phyloP scores from a whole-genome alignment of 495 filamentous ascomycete species.

The Xylaria cubensis region DNA sequence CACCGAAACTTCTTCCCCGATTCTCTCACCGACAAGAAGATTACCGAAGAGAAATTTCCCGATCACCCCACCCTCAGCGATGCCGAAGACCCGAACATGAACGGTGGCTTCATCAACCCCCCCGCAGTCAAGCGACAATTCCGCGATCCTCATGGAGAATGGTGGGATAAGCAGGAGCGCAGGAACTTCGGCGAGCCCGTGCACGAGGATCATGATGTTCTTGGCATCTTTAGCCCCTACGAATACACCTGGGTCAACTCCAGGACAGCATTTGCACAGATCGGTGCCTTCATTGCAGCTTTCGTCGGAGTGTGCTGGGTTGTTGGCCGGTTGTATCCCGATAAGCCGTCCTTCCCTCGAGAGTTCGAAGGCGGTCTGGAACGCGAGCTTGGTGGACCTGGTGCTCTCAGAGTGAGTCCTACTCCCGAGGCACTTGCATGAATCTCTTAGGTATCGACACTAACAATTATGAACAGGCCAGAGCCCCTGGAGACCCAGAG shows the following conservation, averaged over 20 bases:
- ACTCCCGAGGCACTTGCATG: background rate
- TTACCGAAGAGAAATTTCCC: constrained; percentile 60
- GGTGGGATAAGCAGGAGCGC: constrained; percentile 98
- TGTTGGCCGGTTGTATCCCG: constrained; percentile 80
- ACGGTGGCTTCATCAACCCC: constrained; percentile 92
- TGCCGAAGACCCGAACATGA: constrained; percentile 80
- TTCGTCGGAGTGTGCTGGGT: constrained; percentile 74
- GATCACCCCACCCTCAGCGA: constrained; percentile 59
- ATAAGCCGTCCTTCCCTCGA: constrained; percentile 76
- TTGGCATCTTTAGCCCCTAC: constrained; percentile 88
- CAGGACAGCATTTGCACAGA: constrained; percentile 72
- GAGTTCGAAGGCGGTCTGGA: constrained; percentile 86
- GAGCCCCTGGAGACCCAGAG: constrained; percentile 51
- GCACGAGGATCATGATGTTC: constrained; percentile 95
- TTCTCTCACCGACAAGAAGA: constrained; percentile 43
- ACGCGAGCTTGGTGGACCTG: constrained; percentile 79
- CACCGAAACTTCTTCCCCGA: constrained; percentile 57
- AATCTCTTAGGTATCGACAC: background rate
- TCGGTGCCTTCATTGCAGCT: constrained; percentile 74
- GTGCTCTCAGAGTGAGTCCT: constrained; percentile 55
- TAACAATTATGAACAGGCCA: constrained; percentile 43
- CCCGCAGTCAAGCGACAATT: constrained; percentile 80
- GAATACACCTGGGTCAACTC: constrained; percentile 85
- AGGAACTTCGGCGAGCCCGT: constrained; percentile 94
- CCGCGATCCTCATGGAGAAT: constrained; percentile 91